Evolutionary conservation across 805 yeast species (phyloP).

Genomic region (Diddensiella transvaalensis): DNA sequence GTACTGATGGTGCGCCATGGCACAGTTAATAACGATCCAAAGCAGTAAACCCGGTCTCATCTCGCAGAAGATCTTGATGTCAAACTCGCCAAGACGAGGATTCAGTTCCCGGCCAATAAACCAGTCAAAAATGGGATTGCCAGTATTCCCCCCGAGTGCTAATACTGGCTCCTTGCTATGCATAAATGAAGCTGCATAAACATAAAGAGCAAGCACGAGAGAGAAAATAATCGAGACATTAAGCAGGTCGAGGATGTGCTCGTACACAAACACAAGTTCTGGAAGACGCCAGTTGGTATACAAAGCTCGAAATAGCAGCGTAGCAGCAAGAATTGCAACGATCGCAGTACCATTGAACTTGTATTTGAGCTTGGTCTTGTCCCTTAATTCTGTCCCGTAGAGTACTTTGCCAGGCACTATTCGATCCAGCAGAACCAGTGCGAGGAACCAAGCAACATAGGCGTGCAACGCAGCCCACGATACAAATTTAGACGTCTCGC

Average conservation of each 20-base stretch:
- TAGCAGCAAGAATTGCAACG: conserved; percentile 37
- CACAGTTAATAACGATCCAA: conserved; percentile 74
- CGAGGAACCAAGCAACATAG: conserved; percentile 70
- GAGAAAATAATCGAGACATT: conserved; percentile 63
- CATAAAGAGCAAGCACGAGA: conserved; percentile 55
- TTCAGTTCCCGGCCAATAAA: conserved; percentile 95
- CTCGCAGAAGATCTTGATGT: conserved; percentile 88
- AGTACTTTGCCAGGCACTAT: conserved; percentile 61
- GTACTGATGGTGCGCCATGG: conserved; percentile 82
- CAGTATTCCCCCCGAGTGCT: conserved; percentile 84
- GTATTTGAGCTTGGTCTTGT: conserved; percentile 66
- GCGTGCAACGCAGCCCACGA: conserved; percentile 50
- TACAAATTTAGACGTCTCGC: conserved; percentile 20
- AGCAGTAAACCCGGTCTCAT: conserved; percentile 89
- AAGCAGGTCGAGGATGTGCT: conserved; percentile 62
- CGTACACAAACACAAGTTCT: conserved; percentile 73
- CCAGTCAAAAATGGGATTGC: conserved; percentile 79
- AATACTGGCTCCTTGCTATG: conserved; percentile 68
- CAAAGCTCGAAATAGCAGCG: conserved; percentile 51
- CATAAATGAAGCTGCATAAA: conserved; percentile 64
- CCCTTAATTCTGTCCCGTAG: conserved; percentile 70
- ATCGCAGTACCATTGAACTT: conserved; percentile 77
- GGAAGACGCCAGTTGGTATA: conserved; percentile 58
- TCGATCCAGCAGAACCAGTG: conserved; percentile 59
- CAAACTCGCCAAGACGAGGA: conserved; percentile 82